Evolutionary conservation across 2,329 filamentous ascomycete species (phyloP).

Genomic region (Verruconis gallopava): DNA sequence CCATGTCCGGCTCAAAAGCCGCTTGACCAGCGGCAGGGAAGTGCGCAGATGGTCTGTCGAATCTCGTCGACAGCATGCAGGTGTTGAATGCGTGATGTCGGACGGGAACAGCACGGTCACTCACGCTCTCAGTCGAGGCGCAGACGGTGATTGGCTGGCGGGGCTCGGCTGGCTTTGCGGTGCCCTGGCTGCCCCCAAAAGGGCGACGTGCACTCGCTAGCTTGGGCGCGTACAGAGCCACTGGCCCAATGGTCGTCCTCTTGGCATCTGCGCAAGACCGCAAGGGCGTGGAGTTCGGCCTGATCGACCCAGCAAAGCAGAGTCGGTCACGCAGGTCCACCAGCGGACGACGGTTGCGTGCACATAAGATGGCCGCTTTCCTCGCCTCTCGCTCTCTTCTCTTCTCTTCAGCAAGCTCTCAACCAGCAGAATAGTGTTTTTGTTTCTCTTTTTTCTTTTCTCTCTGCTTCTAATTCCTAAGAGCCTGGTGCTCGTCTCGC

Average conservation of each 20-base stretch:
- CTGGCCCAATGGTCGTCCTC: too few relatives aligned
- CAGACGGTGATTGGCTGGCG: not conserved
- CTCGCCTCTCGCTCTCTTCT: not conserved
- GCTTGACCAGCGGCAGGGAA: too few relatives aligned
- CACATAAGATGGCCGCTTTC: conserved; percentile 8
- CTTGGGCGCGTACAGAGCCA: too few relatives aligned
- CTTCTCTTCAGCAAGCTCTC: conserved; percentile 38
- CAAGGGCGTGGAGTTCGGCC: not conserved
- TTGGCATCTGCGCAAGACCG: not conserved
- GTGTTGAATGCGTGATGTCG: not conserved
- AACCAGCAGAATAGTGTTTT: conserved; percentile 35
- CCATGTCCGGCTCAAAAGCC: not conserved
- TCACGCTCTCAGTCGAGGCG: not conserved
- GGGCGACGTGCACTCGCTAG: too few relatives aligned
- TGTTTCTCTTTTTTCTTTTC: conserved; percentile 30
- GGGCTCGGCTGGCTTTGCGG: not conserved
- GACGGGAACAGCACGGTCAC: not conserved
- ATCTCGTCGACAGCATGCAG: not conserved
- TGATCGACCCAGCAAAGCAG: not conserved
- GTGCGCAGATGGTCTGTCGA: not conserved
- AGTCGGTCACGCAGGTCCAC: not conserved
- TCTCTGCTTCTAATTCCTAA: conserved; percentile 26
- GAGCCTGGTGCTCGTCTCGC: conserved; percentile 33
- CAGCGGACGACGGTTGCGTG: not conserved
- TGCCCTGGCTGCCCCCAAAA: too few relatives aligned